phyloP scores from a whole-genome alignment of 2,329 filamentous ascomycete genomes.

The Aspergillus eucalypticola region DNA sequence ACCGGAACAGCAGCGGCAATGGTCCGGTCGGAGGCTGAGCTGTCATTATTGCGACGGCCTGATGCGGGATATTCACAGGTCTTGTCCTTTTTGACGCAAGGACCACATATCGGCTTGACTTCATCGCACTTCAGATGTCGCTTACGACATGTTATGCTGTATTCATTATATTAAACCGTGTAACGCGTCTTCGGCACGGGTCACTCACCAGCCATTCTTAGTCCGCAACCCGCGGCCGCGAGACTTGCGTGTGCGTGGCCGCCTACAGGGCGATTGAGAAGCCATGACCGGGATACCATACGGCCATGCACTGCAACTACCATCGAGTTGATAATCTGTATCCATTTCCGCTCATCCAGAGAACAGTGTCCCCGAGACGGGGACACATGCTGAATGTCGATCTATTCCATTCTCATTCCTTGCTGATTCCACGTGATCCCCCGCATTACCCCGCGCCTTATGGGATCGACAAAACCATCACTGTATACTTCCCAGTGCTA shows the following conservation, averaged over 20 bases:
- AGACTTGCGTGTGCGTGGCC: conserved; percentile 22
- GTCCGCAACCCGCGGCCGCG: conserved; percentile 31
- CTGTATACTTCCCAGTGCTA: too few relatives aligned
- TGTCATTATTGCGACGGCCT: not conserved
- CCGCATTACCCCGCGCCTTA: not conserved
- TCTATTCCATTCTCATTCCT: not conserved
- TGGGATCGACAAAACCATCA: too few relatives aligned
- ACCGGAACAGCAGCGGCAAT: not conserved
- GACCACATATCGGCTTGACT: conserved; percentile 23
- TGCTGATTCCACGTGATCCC: not conserved
- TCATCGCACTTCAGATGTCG: conserved; percentile 35
- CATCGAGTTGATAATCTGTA: not conserved
- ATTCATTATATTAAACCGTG: not conserved
- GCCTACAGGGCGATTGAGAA: not conserved
- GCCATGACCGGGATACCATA: not conserved
- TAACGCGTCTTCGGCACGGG: not conserved
- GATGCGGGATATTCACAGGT: conserved; percentile 22
- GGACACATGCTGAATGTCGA: not conserved
- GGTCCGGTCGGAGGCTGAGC: not conserved
- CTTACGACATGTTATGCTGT: conserved; percentile 29
- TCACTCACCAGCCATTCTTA: conserved; percentile 30
- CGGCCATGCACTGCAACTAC: not conserved
- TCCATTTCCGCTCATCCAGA: not conserved
- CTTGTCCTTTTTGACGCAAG: conserved; percentile 29
- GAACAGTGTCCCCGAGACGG: not conserved